Base-by-base conservation (phyloP, 345 rosid species). In the Eutrema heterophyllum region DNA sequence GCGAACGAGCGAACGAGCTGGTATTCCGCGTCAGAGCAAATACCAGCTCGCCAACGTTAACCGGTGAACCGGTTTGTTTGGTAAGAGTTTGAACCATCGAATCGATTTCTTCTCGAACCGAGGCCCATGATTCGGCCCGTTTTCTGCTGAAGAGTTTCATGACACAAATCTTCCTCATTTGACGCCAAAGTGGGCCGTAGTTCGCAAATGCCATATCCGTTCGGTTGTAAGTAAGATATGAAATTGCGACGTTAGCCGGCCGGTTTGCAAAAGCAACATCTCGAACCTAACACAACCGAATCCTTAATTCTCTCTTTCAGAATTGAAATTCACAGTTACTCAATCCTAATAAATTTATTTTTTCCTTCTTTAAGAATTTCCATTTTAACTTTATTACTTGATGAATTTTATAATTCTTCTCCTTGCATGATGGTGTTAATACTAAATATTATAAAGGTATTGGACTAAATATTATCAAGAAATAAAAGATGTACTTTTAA, bases 191-290 rank as follows among this genome's bases (percentile, higher is more conserved):
- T 2, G 98, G 97, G 3, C 97, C 97, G 75, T 91, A 91, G 80
- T 93, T 85, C 4, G 97, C 97, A 51, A 93, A 93, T 7, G 98
- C 96, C 96, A 93, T 91, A 75, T 93, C 97, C 1, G 94, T 91
- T 3, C 98, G 86, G 30, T 88, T 78, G 30, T 93, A 93, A 0
- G 93, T 93, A 4, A 91, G 82, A 65, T 88, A 91, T 16, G 73
- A 72, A 12, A 89, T 88, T 15, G 98, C 97, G 0, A 83, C 66
- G 38, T 84, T 89, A 14, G 96, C 94, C 0, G 96, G 91, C 24
- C 98, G 81, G 69, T 93, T 91, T 4, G 96, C 78, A 68, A 89
- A 93, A 44, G 81, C 67, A 64, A 63, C 78, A 48, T 93, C 97
- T 39, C 90, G 91, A 41, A 74, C 79, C 79, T 75, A 30, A 10